Evolutionary conservation across 148 eudicot species (phyloP).

Genomic region (Arbutus unedo): DNA sequence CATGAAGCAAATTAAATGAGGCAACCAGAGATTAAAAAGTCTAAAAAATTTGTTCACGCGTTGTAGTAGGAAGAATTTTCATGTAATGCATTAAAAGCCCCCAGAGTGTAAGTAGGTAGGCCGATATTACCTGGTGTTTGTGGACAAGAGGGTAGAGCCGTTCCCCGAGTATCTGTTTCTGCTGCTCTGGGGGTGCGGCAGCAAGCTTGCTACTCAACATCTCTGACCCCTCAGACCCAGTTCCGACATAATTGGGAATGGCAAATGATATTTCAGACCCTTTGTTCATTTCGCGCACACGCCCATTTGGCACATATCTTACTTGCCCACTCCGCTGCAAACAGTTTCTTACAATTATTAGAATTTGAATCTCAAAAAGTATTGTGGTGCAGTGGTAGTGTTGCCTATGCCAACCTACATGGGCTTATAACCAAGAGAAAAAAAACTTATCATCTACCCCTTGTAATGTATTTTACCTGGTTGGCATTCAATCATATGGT

Average conservation of each 20-base stretch:
- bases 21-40: neutral
- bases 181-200: slow-evolving; percentile 53
- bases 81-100: neutral
- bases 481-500: neutral
- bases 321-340: slow-evolving; percentile 38
- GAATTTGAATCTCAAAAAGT: neutral
- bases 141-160: slow-evolving; percentile 62
- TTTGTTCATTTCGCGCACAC: slow-evolving; percentile 26
- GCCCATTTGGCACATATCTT: slow-evolving; percentile 31
- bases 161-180: slow-evolving; percentile 67
- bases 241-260: slow-evolving; percentile 17
- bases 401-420: neutral
- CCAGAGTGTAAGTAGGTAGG: neutral
- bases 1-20: neutral
- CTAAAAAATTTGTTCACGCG: neutral
- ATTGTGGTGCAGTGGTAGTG: neutral
- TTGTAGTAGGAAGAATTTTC: neutral
- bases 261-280: slow-evolving; percentile 21
- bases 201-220: slow-evolving; percentile 62
- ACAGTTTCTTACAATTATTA: neutral
- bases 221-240: slow-evolving; percentile 36
- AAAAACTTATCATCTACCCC: neutral
- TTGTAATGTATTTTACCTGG: neutral
- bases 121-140: slow-evolving; percentile 43
- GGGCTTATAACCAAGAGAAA: neutral